A percentile compares a stretch with the other conserved stretches of the same genome.
Conservation (phyloP, 2,329 filamentous ascomycete genomes). For the Exophiala dermatitidis region DNA sequence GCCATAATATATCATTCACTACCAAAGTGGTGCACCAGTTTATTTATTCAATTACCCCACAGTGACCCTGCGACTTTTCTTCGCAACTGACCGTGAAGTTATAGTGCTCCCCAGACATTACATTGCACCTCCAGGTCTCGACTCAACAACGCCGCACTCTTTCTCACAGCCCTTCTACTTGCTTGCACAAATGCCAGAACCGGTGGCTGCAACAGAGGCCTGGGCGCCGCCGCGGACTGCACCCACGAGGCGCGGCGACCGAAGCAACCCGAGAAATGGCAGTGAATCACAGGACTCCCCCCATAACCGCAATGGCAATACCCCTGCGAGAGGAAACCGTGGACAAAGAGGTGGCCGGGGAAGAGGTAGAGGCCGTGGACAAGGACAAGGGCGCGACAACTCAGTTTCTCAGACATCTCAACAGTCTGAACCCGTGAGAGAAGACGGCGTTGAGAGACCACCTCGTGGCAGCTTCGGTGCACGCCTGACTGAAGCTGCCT, state of each 20-base stretch:
- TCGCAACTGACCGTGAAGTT: constrained; percentile 4
- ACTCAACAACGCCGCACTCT: not conserved
- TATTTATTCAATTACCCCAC: not conserved
- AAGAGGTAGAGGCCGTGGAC: constrained; percentile 70
- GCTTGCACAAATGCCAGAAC: constrained; percentile 8
- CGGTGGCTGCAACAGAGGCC: not conserved
- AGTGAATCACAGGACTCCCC: constrained; percentile 5
- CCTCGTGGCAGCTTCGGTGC: constrained; percentile 41
- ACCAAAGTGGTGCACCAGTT: not conserved
- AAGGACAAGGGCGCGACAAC: constrained; percentile 75
- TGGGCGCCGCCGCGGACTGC: constrained; percentile 2
- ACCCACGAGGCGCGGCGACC: constrained; percentile 6
- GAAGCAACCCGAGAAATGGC: constrained; percentile 4
- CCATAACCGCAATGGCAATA: constrained; percentile 7
- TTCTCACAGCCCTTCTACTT: not conserved
- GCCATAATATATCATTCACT: not conserved
- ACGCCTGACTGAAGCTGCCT: constrained; percentile 44
- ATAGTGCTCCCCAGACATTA: not conserved
- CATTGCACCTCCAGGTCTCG: not conserved
- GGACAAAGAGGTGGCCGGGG: constrained; percentile 30
- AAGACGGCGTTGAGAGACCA: constrained; percentile 34
- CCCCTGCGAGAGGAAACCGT: constrained; percentile 7
- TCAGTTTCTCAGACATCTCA: constrained; percentile 6
- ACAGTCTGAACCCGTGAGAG: constrained; percentile 30
- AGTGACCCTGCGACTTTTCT: constrained; percentile 1